Conservation (phyloP, 2,329 filamentous ascomycete species). For the Ophiostoma ips region DNA sequence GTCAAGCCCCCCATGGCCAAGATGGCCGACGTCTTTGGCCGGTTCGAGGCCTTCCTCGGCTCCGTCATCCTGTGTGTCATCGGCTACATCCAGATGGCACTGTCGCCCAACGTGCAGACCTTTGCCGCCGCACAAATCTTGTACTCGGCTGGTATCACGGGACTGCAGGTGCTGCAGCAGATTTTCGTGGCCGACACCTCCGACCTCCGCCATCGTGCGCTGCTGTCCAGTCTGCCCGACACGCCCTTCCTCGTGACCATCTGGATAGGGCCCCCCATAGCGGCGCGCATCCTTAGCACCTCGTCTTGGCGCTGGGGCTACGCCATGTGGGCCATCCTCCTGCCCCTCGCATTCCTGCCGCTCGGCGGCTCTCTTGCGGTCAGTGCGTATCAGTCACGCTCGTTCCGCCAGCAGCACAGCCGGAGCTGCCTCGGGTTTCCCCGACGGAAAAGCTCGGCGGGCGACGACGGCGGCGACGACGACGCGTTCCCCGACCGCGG, state of each 20-base stretch:
- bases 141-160: slow-evolving; percentile 37
- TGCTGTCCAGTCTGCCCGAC: slow-evolving; percentile 44
- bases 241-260: slow-evolving; percentile 46
- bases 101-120: slow-evolving; percentile 37
- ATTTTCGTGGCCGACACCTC: slow-evolving; percentile 52
- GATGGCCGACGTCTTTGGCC: slow-evolving; percentile 47
- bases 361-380: slow-evolving; percentile 36
- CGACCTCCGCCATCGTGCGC: slow-evolving; percentile 42
- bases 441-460: slow-evolving; percentile 19
- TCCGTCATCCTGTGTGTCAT: slow-evolving; percentile 39
- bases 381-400: slow-evolving; percentile 21
- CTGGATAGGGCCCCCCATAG: slow-evolving; percentile 44
- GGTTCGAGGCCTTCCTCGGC: slow-evolving; percentile 42
- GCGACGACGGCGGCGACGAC: not conserved
- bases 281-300: slow-evolving; percentile 29
- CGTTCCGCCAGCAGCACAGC: slow-evolving; percentile 22
- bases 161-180: slow-evolving; percentile 42
- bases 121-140: slow-evolving; percentile 43
- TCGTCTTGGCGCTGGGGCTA: slow-evolving; percentile 49
- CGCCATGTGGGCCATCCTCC: slow-evolving; percentile 47
- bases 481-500: not conserved
- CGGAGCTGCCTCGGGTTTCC: slow-evolving; percentile 34
- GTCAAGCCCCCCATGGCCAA: slow-evolving; percentile 49
- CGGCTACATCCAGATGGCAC: slow-evolving; percentile 44
- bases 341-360: slow-evolving; percentile 41